Base-by-base conservation (phyloP, 2,329 filamentous ascomycete species). In the Chrysoporthe austroafricana region DNA sequence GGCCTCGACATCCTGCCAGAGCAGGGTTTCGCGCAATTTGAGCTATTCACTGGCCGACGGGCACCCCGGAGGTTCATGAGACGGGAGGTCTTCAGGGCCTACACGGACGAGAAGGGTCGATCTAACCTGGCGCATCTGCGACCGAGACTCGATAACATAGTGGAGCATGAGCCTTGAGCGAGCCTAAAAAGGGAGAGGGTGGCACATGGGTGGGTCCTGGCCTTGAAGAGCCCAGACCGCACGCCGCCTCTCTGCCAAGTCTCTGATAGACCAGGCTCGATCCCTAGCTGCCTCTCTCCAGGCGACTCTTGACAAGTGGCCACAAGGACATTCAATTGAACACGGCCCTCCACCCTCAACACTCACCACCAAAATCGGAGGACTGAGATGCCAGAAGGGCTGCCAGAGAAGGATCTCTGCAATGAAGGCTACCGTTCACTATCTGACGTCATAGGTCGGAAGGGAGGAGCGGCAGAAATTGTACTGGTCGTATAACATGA, bases 1-100 rank as follows among this genome's bases (percentile, higher is more conserved):
- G 91, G 91, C 0, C 80, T 94, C 14, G 91, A 94, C 72, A 83
- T 94, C 59, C 78, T 95, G 16, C 90, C 90, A 0, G 92, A 94
- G 75, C 91, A 94, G 75, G 92, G 90, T 0, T 92, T 92, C 77
- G 91, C 91, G 1, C 91, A 94, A 73, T 95, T 94, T 74, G 92
- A 95, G 77, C 78, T 94, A 2, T 93, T 94, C 75, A 94, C 91
- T 0, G 91, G 91, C 0, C 83, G 90, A 62, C 84, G 89, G 72
- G 90, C 90, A 11, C 90, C 90, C 8, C 85, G 91, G 36, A 81
- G 87, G 57, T 77, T 91, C 48, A 94, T 95, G 91, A 85, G 90
- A 69, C 82, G 86, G 54, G 88, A 89, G 72, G 88, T 91, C 14
- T 79, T 85, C 66, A 75, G 76, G 62, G 79, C 82, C 1, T 84